Evolutionary conservation across 1,284 basidiomycete genomes (phyloP).

Genomic region (Ceratobasidium sp.): DNA sequence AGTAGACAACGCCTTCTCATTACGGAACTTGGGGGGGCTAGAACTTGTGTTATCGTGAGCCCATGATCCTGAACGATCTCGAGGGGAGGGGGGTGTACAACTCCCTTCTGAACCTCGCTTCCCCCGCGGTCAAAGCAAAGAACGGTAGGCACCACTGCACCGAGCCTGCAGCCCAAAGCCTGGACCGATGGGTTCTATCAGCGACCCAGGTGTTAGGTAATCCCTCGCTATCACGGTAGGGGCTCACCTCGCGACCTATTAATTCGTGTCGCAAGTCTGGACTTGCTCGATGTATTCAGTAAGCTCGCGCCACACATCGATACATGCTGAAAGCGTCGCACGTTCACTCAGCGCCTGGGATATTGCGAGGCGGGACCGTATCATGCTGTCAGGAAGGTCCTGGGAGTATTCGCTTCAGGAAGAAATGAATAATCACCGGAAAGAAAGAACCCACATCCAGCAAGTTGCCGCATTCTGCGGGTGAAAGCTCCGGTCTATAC

Average conservation of each 20-base stretch:
- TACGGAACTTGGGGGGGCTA: slow-evolving; percentile 15
- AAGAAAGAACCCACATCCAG: slow-evolving; percentile 47
- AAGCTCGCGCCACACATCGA: slow-evolving; percentile 30
- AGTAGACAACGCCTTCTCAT: background rate
- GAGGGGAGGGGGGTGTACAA: background rate
- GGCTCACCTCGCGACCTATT: slow-evolving; percentile 28
- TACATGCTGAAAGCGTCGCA: slow-evolving; percentile 28
- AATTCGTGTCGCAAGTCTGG: background rate
- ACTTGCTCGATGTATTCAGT: background rate
- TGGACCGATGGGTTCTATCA: slow-evolving; percentile 32
- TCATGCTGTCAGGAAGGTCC: slow-evolving; percentile 26
- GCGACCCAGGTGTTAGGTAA: slow-evolving; percentile 3
- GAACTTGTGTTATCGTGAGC: slow-evolving; percentile 17
- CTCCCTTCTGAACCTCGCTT: slow-evolving; percentile 14
- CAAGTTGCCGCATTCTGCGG: slow-evolving; percentile 47
- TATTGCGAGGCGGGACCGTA: slow-evolving; percentile 46
- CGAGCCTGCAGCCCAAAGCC: slow-evolving; percentile 10
- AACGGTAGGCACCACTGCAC: background rate
- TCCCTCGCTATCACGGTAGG: slow-evolving; percentile 16
- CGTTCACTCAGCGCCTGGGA: slow-evolving; percentile 48
- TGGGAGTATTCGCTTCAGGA: slow-evolving; percentile 11
- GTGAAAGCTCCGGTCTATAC: slow-evolving; percentile 42
- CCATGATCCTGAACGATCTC: slow-evolving; percentile 27
- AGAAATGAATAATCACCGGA: background rate
- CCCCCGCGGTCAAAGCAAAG: background rate